Evolutionary conservation across 352 stramenopile genomes (phyloP).

Genomic region (Phytophthora europaea): DNA sequence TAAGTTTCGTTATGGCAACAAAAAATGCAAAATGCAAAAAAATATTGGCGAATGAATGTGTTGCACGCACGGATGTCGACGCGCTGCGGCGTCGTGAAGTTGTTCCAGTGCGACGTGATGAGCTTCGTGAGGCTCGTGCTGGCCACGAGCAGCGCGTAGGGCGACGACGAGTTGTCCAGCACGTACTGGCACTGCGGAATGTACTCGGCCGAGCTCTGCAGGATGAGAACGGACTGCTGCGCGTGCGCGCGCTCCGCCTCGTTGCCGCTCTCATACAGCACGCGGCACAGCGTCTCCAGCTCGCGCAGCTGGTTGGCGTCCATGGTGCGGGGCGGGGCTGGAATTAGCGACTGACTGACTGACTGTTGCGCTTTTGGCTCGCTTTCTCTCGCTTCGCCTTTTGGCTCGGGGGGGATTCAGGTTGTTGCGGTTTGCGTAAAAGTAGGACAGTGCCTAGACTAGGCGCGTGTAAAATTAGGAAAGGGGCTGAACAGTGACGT

Average conservation of each 20-base stretch:
- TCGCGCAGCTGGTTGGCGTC: constrained; percentile 82
- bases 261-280: constrained; percentile 83
- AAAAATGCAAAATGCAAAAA: no score
- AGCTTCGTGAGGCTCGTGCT: constrained; percentile 97
- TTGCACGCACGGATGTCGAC: constrained; percentile 91
- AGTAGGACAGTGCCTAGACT: constrained; percentile 4
- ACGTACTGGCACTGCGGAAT: constrained; percentile 99
- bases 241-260: constrained; percentile 78
- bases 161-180: constrained; percentile 95
- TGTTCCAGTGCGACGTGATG: constrained; percentile 98
- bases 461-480: not conserved
- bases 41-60: not conserved
- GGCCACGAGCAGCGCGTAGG: constrained; percentile 97
- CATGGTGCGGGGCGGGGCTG: constrained; percentile 42
- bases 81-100: constrained; percentile 85
- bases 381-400: constrained; percentile 27
- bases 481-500: not conserved
- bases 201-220: constrained; percentile 95
- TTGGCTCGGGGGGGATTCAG: constrained; percentile 32
- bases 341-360: constrained; percentile 4
- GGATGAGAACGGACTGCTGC: constrained; percentile 85
- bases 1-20: not conserved
- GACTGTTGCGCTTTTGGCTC: constrained; percentile 10
- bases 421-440: constrained; percentile 17
- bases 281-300: constrained; percentile 82